Base-by-base conservation (phyloP, 768 basidiomycete genomes). In the Amanita exitialis region DNA sequence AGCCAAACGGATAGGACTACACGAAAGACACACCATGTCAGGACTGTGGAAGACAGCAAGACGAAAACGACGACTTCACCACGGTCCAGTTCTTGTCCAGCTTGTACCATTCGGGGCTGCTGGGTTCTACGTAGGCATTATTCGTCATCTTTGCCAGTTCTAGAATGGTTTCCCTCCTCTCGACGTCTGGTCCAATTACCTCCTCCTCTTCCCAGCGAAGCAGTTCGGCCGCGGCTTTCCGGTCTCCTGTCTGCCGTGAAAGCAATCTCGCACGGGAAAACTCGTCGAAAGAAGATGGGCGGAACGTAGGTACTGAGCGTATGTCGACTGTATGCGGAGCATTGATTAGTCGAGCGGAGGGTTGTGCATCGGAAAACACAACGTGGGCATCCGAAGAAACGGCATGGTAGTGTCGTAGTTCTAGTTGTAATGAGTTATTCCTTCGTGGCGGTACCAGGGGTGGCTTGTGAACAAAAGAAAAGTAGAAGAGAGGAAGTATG, bases 131-230 rank as follows among this genome's bases (percentile, higher is more conserved):
- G 69, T 97, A 97, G 44, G 95, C 91, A 61, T 98, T 91, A 60
- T 84, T 89, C 36, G 90, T 80, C 90, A 99, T 97, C 78, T 91
- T 96, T 8, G 93, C 95, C 43, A 99, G 75, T 53, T 80, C 70
- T 30, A 88, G 71, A 27, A 98, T 68, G 2, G 89, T 86, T 54
- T 83, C 79, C 38, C 90, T 73, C 46, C 77, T 79, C 58, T 82
- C 79, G 18, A 89, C 76, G 64, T 97, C 82, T 2, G 95, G 95
- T 0, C 71, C 86, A 2, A 69, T 49, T 1, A 90, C 69, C 53
- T 87, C 83, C 5, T 82, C 78, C 60, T 86, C 84, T 7, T 84
- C 78, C 93, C 94, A 97, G 6, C 66, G 64, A 27, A 79, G 58
- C 36, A 56, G 56, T 44, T 71, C 28, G 6, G 25, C 38, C 13